phyloP scores from a whole-genome alignment of 306 rosid species.

The Prunus campanulata region DNA sequence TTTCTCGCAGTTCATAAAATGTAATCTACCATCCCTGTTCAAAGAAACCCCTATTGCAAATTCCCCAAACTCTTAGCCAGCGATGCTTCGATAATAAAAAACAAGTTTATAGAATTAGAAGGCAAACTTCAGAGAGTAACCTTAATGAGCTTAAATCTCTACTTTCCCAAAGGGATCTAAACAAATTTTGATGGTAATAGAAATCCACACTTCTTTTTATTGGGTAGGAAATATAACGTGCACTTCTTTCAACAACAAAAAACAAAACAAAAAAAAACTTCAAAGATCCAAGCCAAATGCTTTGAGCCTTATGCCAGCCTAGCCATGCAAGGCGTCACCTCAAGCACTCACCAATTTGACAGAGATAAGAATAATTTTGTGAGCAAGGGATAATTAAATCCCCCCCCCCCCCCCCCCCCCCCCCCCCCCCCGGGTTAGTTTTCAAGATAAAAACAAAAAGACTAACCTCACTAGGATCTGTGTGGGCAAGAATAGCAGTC shows the following conservation, averaged over 20 bases:
- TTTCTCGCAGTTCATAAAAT: not conserved
- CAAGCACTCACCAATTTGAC: not conserved
- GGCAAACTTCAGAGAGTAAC: not conserved
- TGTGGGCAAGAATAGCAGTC: constrained; percentile 83
- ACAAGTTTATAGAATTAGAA: not conserved
- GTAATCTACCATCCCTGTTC: not conserved
- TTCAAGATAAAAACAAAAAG: constrained; percentile 8
- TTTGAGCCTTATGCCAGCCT: constrained; percentile 8
- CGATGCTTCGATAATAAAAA: not conserved
- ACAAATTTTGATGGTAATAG: not conserved
- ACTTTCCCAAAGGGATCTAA: not conserved
- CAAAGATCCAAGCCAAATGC: not conserved
- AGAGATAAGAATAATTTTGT: not conserved
- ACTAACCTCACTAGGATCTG: constrained; percentile 75
- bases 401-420: not conserved
- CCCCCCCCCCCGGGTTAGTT: not conserved
- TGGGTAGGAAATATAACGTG: not conserved
- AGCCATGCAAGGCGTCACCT: not conserved
- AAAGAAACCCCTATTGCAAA: not conserved
- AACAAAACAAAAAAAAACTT: not conserved
- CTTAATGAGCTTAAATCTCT: not conserved
- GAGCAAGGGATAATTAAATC: not conserved
- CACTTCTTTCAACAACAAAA: not conserved
- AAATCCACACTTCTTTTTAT: not conserved
- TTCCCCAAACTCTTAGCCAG: not conserved